Conservation (phyloP, 2,329 filamentous ascomycete species). For the Tolypocladium album region DNA sequence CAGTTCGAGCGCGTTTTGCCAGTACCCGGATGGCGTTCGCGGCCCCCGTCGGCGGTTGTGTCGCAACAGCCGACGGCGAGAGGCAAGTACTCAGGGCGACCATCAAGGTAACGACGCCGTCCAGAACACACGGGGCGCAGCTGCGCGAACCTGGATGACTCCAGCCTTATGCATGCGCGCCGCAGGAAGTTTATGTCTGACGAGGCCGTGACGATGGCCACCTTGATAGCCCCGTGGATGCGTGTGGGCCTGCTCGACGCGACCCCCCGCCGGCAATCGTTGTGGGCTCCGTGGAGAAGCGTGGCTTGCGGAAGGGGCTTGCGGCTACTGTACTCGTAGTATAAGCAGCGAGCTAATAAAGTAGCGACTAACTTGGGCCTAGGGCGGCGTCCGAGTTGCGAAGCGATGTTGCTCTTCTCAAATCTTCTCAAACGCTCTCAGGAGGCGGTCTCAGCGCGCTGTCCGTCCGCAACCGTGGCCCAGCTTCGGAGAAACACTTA, state of each 20-base stretch:
- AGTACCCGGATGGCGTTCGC: background rate
- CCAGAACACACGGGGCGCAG: background rate
- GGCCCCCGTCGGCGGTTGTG: background rate
- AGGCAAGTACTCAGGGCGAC: background rate
- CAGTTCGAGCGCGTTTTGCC: background rate
- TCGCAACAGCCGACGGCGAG: background rate
- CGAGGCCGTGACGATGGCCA: background rate
- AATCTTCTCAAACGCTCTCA: constrained; percentile 8
- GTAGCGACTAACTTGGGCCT: background rate
- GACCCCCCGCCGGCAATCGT: background rate
- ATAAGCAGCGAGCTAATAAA: background rate
- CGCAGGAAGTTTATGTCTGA: background rate
- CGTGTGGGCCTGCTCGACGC: no score
- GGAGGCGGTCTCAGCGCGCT: background rate
- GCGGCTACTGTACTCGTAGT: no score
- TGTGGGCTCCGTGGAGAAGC: background rate
- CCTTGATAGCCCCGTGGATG: background rate
- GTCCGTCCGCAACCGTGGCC: background rate
- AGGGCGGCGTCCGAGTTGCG: background rate
- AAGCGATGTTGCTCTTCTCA: background rate
- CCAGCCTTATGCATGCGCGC: background rate
- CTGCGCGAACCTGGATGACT: background rate
- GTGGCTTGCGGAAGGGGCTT: background rate
- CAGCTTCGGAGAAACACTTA: background rate
- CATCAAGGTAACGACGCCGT: background rate